phyloP scores from a whole-genome alignment of 1,284 basidiomycete genomes.

The Amylostereum chailletii region DNA sequence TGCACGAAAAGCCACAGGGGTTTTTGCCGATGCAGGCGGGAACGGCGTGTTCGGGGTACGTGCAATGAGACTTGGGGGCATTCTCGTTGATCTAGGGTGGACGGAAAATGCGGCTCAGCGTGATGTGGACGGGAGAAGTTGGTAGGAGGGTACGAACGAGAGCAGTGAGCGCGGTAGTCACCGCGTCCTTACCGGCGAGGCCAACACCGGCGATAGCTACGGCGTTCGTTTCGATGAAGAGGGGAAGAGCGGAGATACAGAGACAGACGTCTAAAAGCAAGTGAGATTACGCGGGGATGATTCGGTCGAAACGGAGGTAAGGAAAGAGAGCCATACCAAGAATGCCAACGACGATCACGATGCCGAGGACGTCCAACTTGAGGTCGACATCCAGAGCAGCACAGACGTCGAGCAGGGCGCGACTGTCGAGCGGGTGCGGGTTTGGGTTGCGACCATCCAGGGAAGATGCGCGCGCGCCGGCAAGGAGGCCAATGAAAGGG shows the following conservation, averaged over 20 bases:
- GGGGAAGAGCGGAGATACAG: slow-evolving; percentile 28
- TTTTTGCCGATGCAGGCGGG: slow-evolving; percentile 26
- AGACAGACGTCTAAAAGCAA: slow-evolving; percentile 26
- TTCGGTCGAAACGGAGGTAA: neutral
- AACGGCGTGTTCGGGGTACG: slow-evolving; percentile 31
- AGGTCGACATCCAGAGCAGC: slow-evolving; percentile 26
- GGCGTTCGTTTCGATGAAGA: slow-evolving; percentile 23
- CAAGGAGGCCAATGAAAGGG: slow-evolving; percentile 2
- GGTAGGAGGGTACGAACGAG: slow-evolving; percentile 21
- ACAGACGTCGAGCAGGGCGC: slow-evolving; percentile 27
- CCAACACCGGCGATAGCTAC: slow-evolving; percentile 21
- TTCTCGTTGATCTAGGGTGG: slow-evolving; percentile 17
- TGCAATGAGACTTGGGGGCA: slow-evolving; percentile 23
- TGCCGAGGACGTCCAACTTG: slow-evolving; percentile 20
- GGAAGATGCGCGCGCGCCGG: slow-evolving; percentile 3
- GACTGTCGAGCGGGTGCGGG: slow-evolving; percentile 8
- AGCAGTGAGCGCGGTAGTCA: slow-evolving; percentile 20
- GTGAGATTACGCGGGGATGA: neutral
- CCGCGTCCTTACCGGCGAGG: slow-evolving; percentile 22
- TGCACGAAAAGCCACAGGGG: slow-evolving; percentile 38
- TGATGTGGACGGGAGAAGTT: neutral
- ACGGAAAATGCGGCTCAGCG: slow-evolving; percentile 6
- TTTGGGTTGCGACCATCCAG: slow-evolving; percentile 9
- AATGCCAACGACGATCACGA: slow-evolving; percentile 19
- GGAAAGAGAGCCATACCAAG: slow-evolving; percentile 21